Evolutionary conservation across 192 early-diverging fungal genomes (phyloP).

Genomic region (Borealophlyctis nickersoniae): DNA sequence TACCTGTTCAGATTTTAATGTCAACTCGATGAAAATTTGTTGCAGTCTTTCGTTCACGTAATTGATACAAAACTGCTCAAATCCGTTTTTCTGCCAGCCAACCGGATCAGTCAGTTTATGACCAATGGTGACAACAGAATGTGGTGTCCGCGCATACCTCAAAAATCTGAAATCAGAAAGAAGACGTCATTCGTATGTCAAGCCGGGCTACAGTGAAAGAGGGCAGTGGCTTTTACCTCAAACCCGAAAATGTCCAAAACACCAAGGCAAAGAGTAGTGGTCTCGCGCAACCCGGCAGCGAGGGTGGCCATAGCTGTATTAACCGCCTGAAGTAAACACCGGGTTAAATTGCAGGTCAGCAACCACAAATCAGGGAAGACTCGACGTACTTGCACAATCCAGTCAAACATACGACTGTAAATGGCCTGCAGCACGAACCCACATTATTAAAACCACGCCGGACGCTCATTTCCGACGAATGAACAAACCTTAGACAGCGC

Average conservation of each 20-base stretch:
- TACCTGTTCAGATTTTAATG: slow-evolving; percentile 92
- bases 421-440: slow-evolving; percentile 36
- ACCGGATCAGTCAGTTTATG: too few species aligned
- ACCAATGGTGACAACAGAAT: too few species aligned
- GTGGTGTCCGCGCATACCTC: slow-evolving; percentile 16
- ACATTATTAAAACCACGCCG: slow-evolving; percentile 6
- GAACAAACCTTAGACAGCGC: slow-evolving; percentile 81
- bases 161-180: slow-evolving; percentile 14
- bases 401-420: slow-evolving; percentile 94
- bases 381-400: slow-evolving; percentile 94
- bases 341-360: slow-evolving; percentile 6
- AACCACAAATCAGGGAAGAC: slow-evolving; percentile 9
- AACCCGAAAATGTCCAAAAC: slow-evolving; percentile 99
- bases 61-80: slow-evolving; percentile 99
- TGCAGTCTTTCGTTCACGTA: slow-evolving; percentile 97
- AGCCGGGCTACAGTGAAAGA: not conserved
- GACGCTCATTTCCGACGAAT: not conserved
- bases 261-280: slow-evolving; percentile 63
- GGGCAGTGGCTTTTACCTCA: slow-evolving; percentile 49
- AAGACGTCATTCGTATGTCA: not conserved
- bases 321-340: slow-evolving; percentile 53
- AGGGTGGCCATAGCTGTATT: slow-evolving; percentile 74
- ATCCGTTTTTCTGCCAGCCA: slow-evolving; percentile 92
- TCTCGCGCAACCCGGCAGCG: slow-evolving; percentile 52
- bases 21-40: slow-evolving; percentile 98